Conservation (phyloP, 202 grass and related monocot genomes). For the Zizania palustris region DNA sequence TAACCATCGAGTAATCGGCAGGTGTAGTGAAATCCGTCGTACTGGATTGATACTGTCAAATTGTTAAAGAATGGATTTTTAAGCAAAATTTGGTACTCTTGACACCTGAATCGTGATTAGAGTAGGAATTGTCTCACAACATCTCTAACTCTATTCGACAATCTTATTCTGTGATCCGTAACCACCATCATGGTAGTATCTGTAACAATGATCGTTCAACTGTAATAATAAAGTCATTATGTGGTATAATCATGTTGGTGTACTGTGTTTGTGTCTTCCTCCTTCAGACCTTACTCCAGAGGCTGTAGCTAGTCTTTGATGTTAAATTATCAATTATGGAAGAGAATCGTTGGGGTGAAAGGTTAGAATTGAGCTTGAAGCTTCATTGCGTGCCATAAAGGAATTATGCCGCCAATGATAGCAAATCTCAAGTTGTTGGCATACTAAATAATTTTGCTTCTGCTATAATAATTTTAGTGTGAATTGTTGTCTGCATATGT, state of each 20-base stretch:
- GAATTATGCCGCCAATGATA: not conserved
- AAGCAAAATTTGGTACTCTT: not conserved
- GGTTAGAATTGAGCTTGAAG: slow-evolving; percentile 6
- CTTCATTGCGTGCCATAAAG: not conserved
- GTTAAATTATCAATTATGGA: slow-evolving; percentile 9
- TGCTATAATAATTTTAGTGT: not conserved
- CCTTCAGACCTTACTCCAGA: slow-evolving; percentile 1
- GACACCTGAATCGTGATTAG: not conserved
- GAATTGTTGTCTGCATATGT: not conserved
- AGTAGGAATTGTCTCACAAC: not conserved
- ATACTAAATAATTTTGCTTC: not conserved
- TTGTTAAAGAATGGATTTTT: not conserved
- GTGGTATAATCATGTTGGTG: slow-evolving; percentile 11
- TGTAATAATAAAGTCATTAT: not conserved
- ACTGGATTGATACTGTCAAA: not conserved
- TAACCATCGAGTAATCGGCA: not conserved
- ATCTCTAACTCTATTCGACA: slow-evolving; percentile 2
- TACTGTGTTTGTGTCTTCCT: slow-evolving; percentile 2
- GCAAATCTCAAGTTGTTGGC: not conserved
- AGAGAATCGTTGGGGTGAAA: not conserved
- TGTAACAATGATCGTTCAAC: not conserved
- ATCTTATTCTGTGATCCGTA: not conserved
- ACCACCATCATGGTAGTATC: not conserved
- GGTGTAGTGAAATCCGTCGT: not conserved
- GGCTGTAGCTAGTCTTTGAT: not conserved